Conservation (phyloP, 148 eudicot species). For the Agrostemma githago region DNA sequence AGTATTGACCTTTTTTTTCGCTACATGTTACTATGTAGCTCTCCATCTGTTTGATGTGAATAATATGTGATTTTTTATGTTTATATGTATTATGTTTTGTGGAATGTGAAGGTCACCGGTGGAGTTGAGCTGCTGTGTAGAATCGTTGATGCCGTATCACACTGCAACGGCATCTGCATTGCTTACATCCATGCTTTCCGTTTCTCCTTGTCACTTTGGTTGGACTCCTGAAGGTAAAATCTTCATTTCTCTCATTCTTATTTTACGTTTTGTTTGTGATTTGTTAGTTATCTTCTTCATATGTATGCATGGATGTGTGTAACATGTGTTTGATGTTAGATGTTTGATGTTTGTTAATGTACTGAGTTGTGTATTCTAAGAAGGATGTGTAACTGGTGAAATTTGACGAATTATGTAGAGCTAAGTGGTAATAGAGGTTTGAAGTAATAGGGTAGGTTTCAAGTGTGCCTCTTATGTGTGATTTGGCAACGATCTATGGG, state of each 20-base stretch:
- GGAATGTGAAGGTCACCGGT: conserved; percentile 53
- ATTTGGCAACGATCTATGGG: neutral
- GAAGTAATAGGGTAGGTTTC: neutral
- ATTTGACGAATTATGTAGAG: neutral
- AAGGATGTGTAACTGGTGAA: neutral
- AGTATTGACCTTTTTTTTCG: no score
- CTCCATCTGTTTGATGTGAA: no score
- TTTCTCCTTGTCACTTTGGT: conserved; percentile 44
- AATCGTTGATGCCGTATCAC: conserved; percentile 78
- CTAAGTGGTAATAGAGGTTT: neutral
- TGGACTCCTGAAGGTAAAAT: conserved; percentile 75
- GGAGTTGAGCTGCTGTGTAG: conserved; percentile 57
- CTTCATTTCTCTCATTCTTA: neutral
- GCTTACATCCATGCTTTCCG: conserved; percentile 78
- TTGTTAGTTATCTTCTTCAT: neutral
- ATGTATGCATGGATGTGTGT: neutral
- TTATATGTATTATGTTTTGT: neutral
- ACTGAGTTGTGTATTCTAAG: neutral
- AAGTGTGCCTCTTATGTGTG: neutral
- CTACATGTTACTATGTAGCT: no score
- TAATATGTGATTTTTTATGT: neutral
- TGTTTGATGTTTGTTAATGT: neutral
- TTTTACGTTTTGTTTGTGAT: neutral
- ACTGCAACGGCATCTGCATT: conserved; percentile 85
- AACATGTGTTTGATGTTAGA: neutral